phyloP scores from a whole-genome alignment of 345 rosid genomes.

The Dovyalis caffra region DNA sequence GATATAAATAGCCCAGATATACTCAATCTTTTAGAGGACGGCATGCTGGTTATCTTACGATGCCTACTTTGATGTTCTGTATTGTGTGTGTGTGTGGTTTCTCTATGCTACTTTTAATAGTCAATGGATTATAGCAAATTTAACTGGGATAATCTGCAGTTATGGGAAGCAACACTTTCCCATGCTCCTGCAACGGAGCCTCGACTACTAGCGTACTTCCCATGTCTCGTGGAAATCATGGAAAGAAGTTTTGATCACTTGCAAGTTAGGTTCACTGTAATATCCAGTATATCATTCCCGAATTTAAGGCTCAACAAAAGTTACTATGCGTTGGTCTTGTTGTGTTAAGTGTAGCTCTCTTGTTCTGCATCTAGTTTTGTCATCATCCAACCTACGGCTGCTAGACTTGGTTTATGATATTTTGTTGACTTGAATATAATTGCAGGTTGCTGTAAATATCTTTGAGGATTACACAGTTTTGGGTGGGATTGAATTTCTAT shows the following conservation, averaged over 20 bases:
- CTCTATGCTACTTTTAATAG: background rate
- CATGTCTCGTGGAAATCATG: slow-evolving; percentile 71
- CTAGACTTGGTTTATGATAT: background rate
- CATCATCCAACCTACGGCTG: no score
- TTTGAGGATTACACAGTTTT: slow-evolving; percentile 72
- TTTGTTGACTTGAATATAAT: slow-evolving; percentile 15
- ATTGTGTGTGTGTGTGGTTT: background rate
- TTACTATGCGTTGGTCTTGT: background rate
- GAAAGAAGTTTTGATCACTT: slow-evolving; percentile 94
- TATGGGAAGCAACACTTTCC: slow-evolving; percentile 91
- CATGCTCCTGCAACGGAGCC: slow-evolving; percentile 91
- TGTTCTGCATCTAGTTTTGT: no score
- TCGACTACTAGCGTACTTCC: slow-evolving; percentile 73
- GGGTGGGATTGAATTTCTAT: slow-evolving; percentile 81
- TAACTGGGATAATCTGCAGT: slow-evolving; percentile 49
- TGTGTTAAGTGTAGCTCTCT: no score
- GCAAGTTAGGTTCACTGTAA: slow-evolving; percentile 50
- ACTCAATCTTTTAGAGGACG: slow-evolving; percentile 91
- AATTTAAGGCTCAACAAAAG: background rate
- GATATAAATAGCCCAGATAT: slow-evolving; percentile 86
- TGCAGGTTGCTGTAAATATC: slow-evolving; percentile 81
- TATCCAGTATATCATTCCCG: background rate
- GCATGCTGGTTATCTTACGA: slow-evolving; percentile 68
- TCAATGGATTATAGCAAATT: slow-evolving; percentile 12
- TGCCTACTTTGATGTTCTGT: background rate